A percentile compares a stretch with the other conserved stretches of the same genome.
Evolutionary conservation across 176 grass and related monocot species (phyloP).

Genomic region (Oryza brachyantha): DNA sequence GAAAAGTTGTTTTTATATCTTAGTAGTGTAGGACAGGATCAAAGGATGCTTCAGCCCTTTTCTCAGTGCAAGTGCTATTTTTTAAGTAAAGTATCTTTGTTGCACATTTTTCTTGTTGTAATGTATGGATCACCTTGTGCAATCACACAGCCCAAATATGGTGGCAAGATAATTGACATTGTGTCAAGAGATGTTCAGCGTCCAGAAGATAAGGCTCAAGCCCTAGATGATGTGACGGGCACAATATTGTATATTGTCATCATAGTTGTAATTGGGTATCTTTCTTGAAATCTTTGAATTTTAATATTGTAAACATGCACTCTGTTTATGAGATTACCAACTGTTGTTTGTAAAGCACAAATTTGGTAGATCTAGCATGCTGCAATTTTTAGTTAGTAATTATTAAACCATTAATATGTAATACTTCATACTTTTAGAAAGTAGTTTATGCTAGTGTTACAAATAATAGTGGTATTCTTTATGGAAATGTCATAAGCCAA

Average conservation of each 20-base stretch:
- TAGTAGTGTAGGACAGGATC: background rate
- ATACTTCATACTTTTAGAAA: background rate
- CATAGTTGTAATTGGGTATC: slow-evolving; percentile 80
- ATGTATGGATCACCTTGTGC: slow-evolving; percentile 31
- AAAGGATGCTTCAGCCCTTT: background rate
- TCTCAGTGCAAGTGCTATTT: background rate
- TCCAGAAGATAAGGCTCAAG: slow-evolving; percentile 78
- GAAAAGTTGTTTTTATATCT: background rate
- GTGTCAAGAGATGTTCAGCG: slow-evolving; percentile 71
- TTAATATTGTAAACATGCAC: background rate
- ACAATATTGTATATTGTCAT: slow-evolving; percentile 81
- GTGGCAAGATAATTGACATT: slow-evolving; percentile 92
- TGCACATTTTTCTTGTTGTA: slow-evolving; percentile 23
- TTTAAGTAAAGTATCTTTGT: background rate
- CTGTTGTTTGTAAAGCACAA: slow-evolving; percentile 15
- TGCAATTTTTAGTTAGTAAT: background rate
- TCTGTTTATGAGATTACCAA: background rate
- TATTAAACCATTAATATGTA: background rate
- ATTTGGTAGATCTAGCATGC: slow-evolving; percentile 18
- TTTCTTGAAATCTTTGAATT: slow-evolving; percentile 25
- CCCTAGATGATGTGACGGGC: slow-evolving; percentile 63
- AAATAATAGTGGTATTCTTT: background rate
- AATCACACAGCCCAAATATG: slow-evolving; percentile 80
- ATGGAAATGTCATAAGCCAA: slow-evolving; percentile 31
- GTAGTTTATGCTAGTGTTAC: background rate